Evolutionary conservation across 345 rosid genomes (phyloP).

Genomic region (Populus euphratica): DNA sequence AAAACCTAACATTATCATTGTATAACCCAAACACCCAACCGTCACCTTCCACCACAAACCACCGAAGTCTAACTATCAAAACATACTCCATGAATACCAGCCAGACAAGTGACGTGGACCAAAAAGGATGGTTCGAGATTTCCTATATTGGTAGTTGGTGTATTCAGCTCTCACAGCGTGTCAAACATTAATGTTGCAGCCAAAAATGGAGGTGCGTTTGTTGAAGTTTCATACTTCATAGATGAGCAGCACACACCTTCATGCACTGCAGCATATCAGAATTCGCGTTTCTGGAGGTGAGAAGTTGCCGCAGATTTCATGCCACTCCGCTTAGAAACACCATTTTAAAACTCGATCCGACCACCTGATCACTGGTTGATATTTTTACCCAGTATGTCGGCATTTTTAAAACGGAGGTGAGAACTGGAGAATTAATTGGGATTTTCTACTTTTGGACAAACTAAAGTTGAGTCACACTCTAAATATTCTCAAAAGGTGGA

Average conservation of each 20-base stretch:
- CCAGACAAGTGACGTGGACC: not conserved
- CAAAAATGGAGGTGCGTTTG: not conserved
- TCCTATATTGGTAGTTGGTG: no score
- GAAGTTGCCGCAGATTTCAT: not conserved
- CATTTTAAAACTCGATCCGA: no score
- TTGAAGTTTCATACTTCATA: not conserved
- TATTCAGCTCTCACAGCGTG: not conserved
- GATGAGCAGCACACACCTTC: no score
- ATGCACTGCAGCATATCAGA: not conserved
- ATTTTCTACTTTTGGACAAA: no score
- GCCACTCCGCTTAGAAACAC: not conserved
- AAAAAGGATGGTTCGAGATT: not conserved
- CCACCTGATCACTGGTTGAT: no score
- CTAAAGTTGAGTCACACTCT: not conserved
- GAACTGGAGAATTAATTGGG: no score
- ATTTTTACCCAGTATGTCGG: no score
- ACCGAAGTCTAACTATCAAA: no score
- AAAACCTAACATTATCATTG: no score
- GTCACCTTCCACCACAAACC: not conserved
- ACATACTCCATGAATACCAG: not conserved
- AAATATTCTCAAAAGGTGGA: not conserved
- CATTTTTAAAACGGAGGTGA: no score
- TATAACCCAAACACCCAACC: no score
- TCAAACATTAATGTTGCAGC: not conserved
- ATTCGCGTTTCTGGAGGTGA: not conserved